A percentile compares a stretch with the other conserved stretches of the same genome.
Evolutionary conservation across 2,329 filamentous ascomycete genomes (phyloP).

Genomic region (Pezicula neosporulosa): DNA sequence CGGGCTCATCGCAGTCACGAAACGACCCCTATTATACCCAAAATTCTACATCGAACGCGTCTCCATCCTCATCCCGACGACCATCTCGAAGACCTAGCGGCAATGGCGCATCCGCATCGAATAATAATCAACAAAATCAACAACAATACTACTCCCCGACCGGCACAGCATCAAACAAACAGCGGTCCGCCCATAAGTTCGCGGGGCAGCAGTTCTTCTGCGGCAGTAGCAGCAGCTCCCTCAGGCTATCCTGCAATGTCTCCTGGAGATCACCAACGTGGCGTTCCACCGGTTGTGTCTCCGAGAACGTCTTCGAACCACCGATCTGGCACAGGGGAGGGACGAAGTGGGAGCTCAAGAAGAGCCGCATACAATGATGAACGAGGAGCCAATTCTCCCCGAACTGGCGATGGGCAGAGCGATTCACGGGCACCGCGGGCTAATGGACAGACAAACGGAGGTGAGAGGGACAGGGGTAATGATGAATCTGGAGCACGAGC

Average conservation of each 20-base stretch:
- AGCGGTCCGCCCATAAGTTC: constrained; percentile 13
- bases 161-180: constrained; percentile 12
- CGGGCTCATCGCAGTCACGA: constrained; percentile 48
- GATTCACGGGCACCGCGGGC: constrained; percentile 29
- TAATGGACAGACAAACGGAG: constrained; percentile 37
- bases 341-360: constrained; percentile 17
- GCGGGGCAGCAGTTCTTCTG: constrained; percentile 31
- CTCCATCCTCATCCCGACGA: constrained; percentile 46
- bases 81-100: constrained; percentile 51
- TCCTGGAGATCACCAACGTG: constrained; percentile 49
- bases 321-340: constrained; percentile 23
- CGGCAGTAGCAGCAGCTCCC: constrained; percentile 40
- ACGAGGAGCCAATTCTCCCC: constrained; percentile 13
- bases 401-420: constrained; percentile 18
- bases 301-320: constrained; percentile 79
- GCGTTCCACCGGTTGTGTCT: constrained; percentile 69
- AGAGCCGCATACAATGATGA: constrained; percentile 19
- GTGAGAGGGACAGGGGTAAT: constrained; percentile 31
- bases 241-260: constrained; percentile 26
- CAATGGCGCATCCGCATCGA: constrained; percentile 36
- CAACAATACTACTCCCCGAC: constrained; percentile 25
- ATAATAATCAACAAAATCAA: constrained; percentile 18
- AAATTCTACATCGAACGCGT: constrained; percentile 30
- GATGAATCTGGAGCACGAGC: constrained; percentile 32
- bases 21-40: constrained; percentile 48